Evolutionary conservation across 2,329 filamentous ascomycete species (phyloP).

Genomic region (Clarireedia hainanense): DNA sequence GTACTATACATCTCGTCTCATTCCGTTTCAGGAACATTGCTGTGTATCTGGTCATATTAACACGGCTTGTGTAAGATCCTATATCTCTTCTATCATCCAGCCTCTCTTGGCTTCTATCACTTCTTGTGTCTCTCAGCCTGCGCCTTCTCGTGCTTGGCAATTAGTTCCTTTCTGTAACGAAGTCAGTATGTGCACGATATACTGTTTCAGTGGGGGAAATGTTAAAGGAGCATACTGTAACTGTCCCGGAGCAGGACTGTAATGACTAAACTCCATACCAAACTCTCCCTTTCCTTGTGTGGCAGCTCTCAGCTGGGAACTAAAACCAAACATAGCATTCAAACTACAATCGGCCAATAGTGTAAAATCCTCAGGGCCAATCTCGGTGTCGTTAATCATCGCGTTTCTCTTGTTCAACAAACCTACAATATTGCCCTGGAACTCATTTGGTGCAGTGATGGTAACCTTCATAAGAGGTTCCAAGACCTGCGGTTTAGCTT

Average conservation of each 20-base stretch:
- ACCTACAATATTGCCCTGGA: conserved; percentile 92
- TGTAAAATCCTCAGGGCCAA: conserved; percentile 88
- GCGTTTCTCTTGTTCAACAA: conserved; percentile 95
- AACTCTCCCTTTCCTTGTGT: conserved; percentile 99
- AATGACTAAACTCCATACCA: conserved; percentile 98
- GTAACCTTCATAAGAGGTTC: conserved; percentile 98
- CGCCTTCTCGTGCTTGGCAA: conserved; percentile 60
- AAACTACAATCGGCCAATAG: conserved; percentile 86
- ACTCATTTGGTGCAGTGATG: conserved; percentile 91
- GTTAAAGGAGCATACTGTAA: conserved; percentile 62
- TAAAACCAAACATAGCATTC: conserved; percentile 98
- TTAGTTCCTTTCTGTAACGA: conserved; percentile 47
- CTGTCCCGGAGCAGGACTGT: conserved; percentile 77
- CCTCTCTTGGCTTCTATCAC: conserved; percentile 10
- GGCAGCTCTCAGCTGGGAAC: conserved; percentile 78
- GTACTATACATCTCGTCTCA: no score
- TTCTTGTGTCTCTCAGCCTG: conserved; percentile 44
- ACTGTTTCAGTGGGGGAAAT: background rate
- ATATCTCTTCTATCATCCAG: no score
- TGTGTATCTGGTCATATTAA: no score
- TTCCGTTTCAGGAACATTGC: no score
- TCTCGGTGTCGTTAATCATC: conserved; percentile 91
- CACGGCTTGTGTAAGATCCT: no score
- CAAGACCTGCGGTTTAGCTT: conserved; percentile 74
- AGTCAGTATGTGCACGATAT: background rate